phyloP scores from a whole-genome alignment of 2,329 filamentous ascomycete genomes.

The Sporothrix humicola region DNA sequence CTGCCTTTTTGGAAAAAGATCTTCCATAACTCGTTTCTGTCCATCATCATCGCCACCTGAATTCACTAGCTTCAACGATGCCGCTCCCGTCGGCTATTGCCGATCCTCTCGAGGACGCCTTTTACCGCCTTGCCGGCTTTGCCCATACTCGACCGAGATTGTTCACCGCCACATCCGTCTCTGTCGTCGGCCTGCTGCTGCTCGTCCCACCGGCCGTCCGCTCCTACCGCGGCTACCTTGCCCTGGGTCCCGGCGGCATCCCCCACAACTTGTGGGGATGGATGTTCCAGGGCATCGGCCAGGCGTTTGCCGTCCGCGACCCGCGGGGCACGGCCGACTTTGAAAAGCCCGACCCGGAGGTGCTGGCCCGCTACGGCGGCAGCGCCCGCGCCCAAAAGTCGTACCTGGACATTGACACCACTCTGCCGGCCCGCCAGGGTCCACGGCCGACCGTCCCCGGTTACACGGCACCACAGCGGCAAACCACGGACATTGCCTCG shows the following conservation, averaged over 20 bases:
- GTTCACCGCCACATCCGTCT: slow-evolving; percentile 30
- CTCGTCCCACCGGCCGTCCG: slow-evolving; percentile 29
- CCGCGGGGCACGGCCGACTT: slow-evolving; percentile 43
- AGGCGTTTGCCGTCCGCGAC: slow-evolving; percentile 46
- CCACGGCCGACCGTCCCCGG: slow-evolving; percentile 45
- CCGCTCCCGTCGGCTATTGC: not conserved
- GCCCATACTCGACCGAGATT: slow-evolving; percentile 23
- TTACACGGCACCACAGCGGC: slow-evolving; percentile 49
- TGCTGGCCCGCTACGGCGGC: slow-evolving; percentile 40
- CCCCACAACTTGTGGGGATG: slow-evolving; percentile 52
- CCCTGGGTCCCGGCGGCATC: slow-evolving; percentile 52
- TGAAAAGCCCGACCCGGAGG: slow-evolving; percentile 34
- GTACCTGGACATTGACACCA: slow-evolving; percentile 26
- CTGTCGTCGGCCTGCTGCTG: slow-evolving; percentile 16
- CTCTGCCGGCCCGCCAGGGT: slow-evolving; percentile 38
- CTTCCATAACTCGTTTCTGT: not conserved
- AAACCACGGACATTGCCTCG: slow-evolving; percentile 41
- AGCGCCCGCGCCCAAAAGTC: slow-evolving; percentile 11
- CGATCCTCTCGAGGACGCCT: slow-evolving; percentile 17
- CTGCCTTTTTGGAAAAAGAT: not conserved
- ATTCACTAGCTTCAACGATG: not conserved
- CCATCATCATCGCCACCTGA: not conserved
- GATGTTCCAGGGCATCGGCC: slow-evolving; percentile 45
- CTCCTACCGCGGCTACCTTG: slow-evolving; percentile 50
- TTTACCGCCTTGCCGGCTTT: not conserved